These are phyloP conservation scores for Leccinum disarticulatum DNA, from an alignment of 768 basidiomycete genomes.

Conservation along the genomic window DNA sequence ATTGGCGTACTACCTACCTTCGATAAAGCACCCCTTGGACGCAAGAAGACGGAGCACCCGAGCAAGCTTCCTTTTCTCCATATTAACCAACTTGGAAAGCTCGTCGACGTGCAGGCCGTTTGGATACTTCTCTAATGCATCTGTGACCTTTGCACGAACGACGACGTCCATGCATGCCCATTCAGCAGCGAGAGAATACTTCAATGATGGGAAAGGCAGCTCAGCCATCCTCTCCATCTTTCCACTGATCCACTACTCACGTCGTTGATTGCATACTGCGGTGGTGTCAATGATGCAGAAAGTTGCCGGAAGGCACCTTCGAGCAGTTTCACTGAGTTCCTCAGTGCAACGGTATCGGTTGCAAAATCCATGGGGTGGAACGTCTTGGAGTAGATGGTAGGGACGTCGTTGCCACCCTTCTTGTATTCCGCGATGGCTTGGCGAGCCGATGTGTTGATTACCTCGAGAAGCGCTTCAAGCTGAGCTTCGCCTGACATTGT, in stretches of 20 bases:
- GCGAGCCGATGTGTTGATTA: conserved; percentile 30
- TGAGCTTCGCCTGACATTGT: conserved; percentile 21
- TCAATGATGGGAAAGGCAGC: not conserved
- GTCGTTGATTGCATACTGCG: conserved; percentile 27
- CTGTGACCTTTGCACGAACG: not conserved
- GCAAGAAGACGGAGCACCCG: conserved; percentile 34
- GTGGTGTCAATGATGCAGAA: conserved; percentile 26
- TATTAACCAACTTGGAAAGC: not conserved
- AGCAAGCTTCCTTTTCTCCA: conserved; percentile 1
- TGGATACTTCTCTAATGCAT: not conserved
- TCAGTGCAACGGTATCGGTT: conserved; percentile 19
- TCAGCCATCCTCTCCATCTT: not conserved
- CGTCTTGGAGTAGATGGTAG: conserved; percentile 23
- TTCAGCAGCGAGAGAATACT: conserved; percentile 25
- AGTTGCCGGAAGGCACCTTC: conserved; percentile 29
- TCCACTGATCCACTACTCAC: conserved; percentile 7
- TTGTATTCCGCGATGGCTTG: conserved; percentile 28
- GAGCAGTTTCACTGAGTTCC: conserved; percentile 26
- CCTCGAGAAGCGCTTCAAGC: conserved; percentile 16
- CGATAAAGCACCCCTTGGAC: conserved; percentile 30
- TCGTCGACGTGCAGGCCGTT: not conserved
- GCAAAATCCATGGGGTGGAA: conserved; percentile 25
- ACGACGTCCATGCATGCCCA: conserved; percentile 28
- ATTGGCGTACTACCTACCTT: conserved; percentile 18
- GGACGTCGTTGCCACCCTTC: conserved; percentile 20